Base-by-base conservation (phyloP, 306 rosid genomes). In the Sphenostylis stenocarpa region DNA sequence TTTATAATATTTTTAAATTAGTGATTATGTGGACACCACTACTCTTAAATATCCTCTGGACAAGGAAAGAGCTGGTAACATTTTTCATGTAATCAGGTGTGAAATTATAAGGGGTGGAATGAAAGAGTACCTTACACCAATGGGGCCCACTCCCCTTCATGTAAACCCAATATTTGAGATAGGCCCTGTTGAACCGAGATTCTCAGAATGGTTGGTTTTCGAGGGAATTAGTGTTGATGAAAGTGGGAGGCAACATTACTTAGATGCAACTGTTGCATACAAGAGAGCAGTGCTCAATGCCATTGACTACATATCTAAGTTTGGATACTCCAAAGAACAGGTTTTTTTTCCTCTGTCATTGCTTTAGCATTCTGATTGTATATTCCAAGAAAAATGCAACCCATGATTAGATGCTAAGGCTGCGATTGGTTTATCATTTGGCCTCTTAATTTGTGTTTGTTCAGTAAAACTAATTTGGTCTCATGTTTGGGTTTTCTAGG, bases 71-170 rank as follows among this genome's bases (percentile, higher is more conserved):
- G 9, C 3, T 57, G 6, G 23, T 58, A 7, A 14, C 14, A 6
- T 7, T 52, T 72, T 23, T 31, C 6, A 28, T 81, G 51, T 81
- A 16, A 69, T 71, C 61, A 90, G 97, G 89, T 89, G 97, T 73
- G 97, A 95, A 43, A 88, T 92, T 52, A 89, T 92, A 83, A 85
- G 96, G 77, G 93, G 87, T 12, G 97, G 98, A 82, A 92, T 95
- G 98, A 95, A 86, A 84, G 98, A 90, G 85, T 95, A 89, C 86
- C 97, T 95, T 29, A 89, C 97, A 70, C 98, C 98, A 36, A 92
- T 95, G 98, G 98, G 98, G 6, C 98, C 96, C 0, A 89, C 97
- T 43, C 84, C 95, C 2, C 96, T 95, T 23, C 97, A 90, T 82
- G 96, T 95, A 3, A 92, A 89, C 53, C 97, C 97, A 67, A 95